Percentiles rank a stretch among this genome's conserved stretches.
phyloP scores from a whole-genome alignment of 192 early-diverging fungal species.

The Coemansia sp. region DNA sequence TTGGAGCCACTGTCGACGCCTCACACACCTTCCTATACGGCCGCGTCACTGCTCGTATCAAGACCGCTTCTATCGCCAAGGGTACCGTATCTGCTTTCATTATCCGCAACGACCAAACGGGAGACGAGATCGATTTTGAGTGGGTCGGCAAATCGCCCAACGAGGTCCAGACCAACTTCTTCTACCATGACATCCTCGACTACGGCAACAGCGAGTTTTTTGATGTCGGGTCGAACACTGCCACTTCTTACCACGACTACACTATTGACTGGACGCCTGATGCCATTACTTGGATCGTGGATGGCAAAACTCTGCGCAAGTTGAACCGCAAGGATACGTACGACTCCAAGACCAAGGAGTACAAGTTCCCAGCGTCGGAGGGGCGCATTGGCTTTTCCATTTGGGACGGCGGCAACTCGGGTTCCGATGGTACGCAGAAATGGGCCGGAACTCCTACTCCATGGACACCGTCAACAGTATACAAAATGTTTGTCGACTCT shows the following conservation, averaged over 20 bases:
- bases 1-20: conserved; percentile 58
- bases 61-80: conserved; percentile 57
- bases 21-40: conserved; percentile 63
- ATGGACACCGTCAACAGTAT: conserved; percentile 53
- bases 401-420: conserved; percentile 68
- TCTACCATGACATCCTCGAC: conserved; percentile 62
- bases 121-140: conserved; percentile 72
- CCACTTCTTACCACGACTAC: conserved; percentile 62
- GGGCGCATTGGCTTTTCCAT: conserved; percentile 66
- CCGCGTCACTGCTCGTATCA: conserved; percentile 65
- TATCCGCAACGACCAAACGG: conserved; percentile 51
- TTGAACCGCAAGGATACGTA: conserved; percentile 57
- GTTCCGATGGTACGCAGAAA: conserved; percentile 54
- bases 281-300: conserved; percentile 62
- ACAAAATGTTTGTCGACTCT: conserved; percentile 63
- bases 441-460: conserved; percentile 68
- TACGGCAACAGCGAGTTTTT: conserved; percentile 55
- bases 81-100: conserved; percentile 68
- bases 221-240: conserved; percentile 49
- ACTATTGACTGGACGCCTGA: conserved; percentile 65
- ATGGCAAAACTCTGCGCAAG: conserved; percentile 60
- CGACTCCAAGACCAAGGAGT: conserved; percentile 41
- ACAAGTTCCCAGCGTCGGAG: conserved; percentile 58
- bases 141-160: conserved; percentile 64
- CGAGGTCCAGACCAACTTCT: conserved; percentile 68